Percentiles rank a stretch among this genome's conserved stretches.
Evolutionary conservation across 208 protist genomes (phyloP).

Genomic region (Herpetomonas tarakana): DNA sequence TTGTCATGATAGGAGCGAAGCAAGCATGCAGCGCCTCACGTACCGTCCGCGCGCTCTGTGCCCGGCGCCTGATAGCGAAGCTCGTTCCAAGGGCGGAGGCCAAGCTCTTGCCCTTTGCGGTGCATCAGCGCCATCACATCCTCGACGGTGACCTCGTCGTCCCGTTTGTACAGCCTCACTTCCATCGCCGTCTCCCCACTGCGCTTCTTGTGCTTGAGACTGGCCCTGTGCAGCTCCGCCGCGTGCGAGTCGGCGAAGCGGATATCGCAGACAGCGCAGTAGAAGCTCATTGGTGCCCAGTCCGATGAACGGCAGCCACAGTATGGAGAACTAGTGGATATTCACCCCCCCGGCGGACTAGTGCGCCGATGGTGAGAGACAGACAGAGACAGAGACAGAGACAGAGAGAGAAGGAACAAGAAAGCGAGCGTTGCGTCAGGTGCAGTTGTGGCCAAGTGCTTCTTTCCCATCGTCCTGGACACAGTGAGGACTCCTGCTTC

Average conservation of each 20-base stretch:
- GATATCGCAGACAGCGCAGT: slow-evolving; percentile 65
- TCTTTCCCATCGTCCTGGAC: too few relatives aligned
- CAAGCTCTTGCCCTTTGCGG: slow-evolving; percentile 53
- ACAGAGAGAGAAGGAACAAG: too few relatives aligned
- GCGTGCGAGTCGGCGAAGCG: slow-evolving; percentile 57
- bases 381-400: too few relatives aligned
- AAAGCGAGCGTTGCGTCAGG: too few relatives aligned
- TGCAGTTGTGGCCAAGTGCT: too few relatives aligned
- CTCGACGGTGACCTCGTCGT: slow-evolving; percentile 54
- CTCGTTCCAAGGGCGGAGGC: slow-evolving; percentile 40
- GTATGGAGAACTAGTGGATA: not conserved
- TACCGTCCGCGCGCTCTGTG: too few relatives aligned
- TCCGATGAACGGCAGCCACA: not conserved
- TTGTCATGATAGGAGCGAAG: too few relatives aligned
- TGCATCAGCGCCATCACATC: slow-evolving; percentile 73
- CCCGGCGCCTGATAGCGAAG: slow-evolving; percentile 16
- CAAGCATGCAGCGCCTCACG: too few relatives aligned
- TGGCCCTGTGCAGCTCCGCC: slow-evolving; percentile 53
- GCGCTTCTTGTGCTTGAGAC: slow-evolving; percentile 61
- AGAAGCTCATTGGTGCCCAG: slow-evolving; percentile 23
- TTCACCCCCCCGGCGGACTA: too few relatives aligned
- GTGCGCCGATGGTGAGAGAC: too few relatives aligned
- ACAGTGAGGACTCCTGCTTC: too few relatives aligned
- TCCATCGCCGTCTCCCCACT: slow-evolving; percentile 65
- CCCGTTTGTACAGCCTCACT: slow-evolving; percentile 54